A percentile compares a stretch with the other conserved stretches of the same genome.
Conservation (phyloP, 768 basidiomycete species). For the Hemileccinum rubropunctum region DNA sequence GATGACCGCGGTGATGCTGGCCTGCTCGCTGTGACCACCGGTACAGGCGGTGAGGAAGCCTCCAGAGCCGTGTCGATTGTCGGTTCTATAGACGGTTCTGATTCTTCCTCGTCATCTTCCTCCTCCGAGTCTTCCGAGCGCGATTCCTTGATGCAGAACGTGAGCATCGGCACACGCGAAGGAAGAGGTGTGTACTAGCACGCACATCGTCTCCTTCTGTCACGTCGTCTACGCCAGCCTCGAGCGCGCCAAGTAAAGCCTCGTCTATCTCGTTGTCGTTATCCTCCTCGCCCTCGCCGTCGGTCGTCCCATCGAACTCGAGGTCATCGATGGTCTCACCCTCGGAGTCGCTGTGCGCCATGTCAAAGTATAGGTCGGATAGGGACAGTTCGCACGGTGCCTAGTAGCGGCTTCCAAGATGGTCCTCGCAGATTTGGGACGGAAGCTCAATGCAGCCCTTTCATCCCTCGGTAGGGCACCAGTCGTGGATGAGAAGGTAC, state of each 20-base stretch:
- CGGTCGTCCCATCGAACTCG: constrained; percentile 48
- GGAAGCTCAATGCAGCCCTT: constrained; percentile 90
- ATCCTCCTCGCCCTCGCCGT: constrained; percentile 46
- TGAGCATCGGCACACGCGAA: constrained; percentile 6
- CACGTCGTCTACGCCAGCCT: constrained; percentile 55
- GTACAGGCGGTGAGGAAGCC: constrained; percentile 26
- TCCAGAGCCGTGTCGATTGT: constrained; percentile 31
- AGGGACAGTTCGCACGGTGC: constrained; percentile 29
- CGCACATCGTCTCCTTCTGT: constrained; percentile 73
- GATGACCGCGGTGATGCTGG: constrained; percentile 26
- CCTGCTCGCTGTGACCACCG: constrained; percentile 20
- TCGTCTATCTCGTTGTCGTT: constrained; percentile 54
- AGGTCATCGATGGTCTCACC: constrained; percentile 60
- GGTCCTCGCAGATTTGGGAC: constrained; percentile 96
- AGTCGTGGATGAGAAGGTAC: constrained; percentile 88
- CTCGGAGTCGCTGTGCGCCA: constrained; percentile 61
- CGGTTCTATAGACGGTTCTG: constrained; percentile 37
- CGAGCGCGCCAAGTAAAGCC: constrained; percentile 59
- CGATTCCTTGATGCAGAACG: constrained; percentile 43
- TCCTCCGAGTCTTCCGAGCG: constrained; percentile 60
- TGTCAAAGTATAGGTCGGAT: constrained; percentile 18
- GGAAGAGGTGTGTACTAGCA: constrained; percentile 6
- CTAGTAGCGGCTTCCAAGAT: constrained; percentile 43
- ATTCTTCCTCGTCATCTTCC: constrained; percentile 50
- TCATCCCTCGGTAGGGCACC: constrained; percentile 84